A percentile compares a stretch with the other conserved stretches of the same genome.
These are phyloP conservation scores for Coemansia sp. DNA, from an alignment of 371 early-diverging fungal genomes.

Conservation along the genomic window DNA sequence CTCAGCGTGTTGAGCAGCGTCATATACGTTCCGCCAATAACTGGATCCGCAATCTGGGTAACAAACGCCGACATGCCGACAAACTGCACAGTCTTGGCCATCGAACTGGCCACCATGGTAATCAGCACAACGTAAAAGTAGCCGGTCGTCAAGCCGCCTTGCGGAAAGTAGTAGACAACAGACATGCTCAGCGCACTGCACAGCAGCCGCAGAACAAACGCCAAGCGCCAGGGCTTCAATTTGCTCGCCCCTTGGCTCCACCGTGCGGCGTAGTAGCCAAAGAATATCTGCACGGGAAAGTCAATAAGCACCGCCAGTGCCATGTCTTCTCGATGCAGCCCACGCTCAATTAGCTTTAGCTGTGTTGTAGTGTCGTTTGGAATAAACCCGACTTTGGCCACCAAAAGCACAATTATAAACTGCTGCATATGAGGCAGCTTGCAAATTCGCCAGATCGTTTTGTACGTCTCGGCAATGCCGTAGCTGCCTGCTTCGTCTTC, in stretches of 20 bases:
- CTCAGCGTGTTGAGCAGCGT: constrained; percentile 91
- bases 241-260: constrained; percentile 89
- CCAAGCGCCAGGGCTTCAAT: constrained; percentile 88
- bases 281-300: constrained; percentile 93
- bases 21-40: constrained; percentile 98
- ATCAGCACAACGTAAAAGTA: constrained; percentile 83
- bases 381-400: constrained; percentile 91
- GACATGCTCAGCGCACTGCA: constrained; percentile 82
- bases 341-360: constrained; percentile 90
- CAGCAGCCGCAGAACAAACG: constrained; percentile 80
- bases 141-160: constrained; percentile 58
- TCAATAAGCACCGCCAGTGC: constrained; percentile 90
- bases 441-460: constrained; percentile 69
- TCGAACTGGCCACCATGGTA: constrained; percentile 79
- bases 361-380: constrained; percentile 92
- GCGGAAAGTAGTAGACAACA: constrained; percentile 77
- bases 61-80: constrained; percentile 94
- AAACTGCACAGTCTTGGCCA: constrained; percentile 89
- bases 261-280: constrained; percentile 95
- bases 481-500: constrained; percentile 38
- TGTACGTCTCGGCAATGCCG: constrained; percentile 55
- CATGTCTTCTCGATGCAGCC: constrained; percentile 91
- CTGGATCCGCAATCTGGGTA: constrained; percentile 91
- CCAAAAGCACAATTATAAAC: constrained; percentile 76
- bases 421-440: constrained; percentile 80